Evolutionary conservation across 176 grass and related monocot genomes (phyloP), one percentile per base, ranked within the genome.

Genomic region (Lolium rigidum): DNA sequence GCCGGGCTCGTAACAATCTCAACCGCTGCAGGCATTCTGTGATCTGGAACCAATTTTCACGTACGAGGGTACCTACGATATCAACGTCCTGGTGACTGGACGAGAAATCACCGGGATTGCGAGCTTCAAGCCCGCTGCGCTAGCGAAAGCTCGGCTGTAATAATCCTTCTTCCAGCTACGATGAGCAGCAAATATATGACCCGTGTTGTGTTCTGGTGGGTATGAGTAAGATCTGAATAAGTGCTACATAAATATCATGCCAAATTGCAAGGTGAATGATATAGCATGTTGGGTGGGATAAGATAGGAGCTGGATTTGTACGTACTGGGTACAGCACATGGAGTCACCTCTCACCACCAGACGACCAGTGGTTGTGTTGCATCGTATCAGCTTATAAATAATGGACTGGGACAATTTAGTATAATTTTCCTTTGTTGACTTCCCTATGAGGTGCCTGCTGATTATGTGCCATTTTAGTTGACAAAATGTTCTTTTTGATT

Each of bases 21-120:
- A 84, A 10, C 10, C 0, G 38, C 51, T 82, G 37, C 81, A 94
- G 95, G 92, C 95, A 39, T 97, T 97, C 22, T 97, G 92, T 57
- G 95, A 97, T 52, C n/a, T 94, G 35, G 95, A 97, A 64, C 88
- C 95, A 9, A 93, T 97, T 51, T 97, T 85, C 78, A 81, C 95
- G 0, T 97, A 92, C 2, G 95, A 97, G 79, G 95, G 95, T 28
- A 94, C 95, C 26, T 97, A 94, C 15, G 95, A 97, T 51, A 92
- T 97, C 7, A 97, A 97, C 87, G 86, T 79, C 75, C 72, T 97
- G 75, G 91, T 97, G 76, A 86, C 92, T 11, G 92, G 90, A 56
- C 88, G 95, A 89, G 95, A 97, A 56, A 93, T 97, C 77, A 94
- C 92, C 0, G 90, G 95, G 58, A 93, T 97, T 2, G 82, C 90